Evolutionary conservation across 768 basidiomycete genomes (phyloP), one percentile per base, ranked within the genome.

Genomic region (Mycena leptocephala): DNA sequence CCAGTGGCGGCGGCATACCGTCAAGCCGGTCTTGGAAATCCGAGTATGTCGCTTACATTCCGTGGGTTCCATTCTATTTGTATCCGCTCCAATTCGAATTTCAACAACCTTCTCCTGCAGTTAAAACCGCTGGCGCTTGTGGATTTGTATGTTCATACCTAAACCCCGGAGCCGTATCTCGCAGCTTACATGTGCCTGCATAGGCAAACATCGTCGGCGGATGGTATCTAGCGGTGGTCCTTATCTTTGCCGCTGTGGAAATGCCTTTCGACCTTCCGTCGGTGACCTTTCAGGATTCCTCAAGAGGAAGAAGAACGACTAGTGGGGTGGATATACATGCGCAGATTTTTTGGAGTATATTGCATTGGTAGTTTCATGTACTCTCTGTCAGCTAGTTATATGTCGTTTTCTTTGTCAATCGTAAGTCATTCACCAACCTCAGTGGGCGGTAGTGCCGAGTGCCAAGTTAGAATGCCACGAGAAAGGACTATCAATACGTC

Each of bases 221-320:
- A 11, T 78, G 77, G 77, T 78, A 78, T 68, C 71, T 78, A 9
- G 70, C 71, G 5, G 53, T 55, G 18, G 70, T 72, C 20, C 72
- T 78, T 3, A 13, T 78, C 32, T 68, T 78, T 11, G 77, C 77
- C 11, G 74, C 72, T 0, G 74, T 76, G 22, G 74, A 78, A 16
- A 76, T 78, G 74, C 77, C 74, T 2, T 56, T 72, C 43, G 46
- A 24, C 10, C 66, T 78, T 3, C 77, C 77, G 74, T 78, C 1
- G 77, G 77, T 0, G 77, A 78, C 33, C 74, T 78, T 9, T 75
- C 77, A 1, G 46, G 76, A 7, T 77, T 77, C n/a, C 79, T 78
- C 10, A 71, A 39, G 10, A 63, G 37, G 33, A 65, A 11, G 56
- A 76, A 71, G 30, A n/a, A 22, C 5, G 69, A 76, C 10, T 76